phyloP scores from a whole-genome alignment of 192 early-diverging fungal species.

The Podila verticillata region DNA sequence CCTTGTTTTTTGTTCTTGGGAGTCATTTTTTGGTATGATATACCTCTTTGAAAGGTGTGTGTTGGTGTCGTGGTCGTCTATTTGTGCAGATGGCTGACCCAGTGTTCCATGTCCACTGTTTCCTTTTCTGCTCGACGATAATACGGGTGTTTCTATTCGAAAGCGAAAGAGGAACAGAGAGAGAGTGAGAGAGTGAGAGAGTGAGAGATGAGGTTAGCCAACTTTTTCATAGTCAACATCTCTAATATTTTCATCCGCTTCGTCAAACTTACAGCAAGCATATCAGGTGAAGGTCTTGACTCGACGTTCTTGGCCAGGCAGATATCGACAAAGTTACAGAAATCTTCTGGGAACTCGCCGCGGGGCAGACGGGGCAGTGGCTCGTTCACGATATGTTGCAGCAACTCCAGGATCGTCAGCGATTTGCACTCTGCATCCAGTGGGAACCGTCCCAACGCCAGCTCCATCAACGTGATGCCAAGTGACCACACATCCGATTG shows the following conservation, averaged over 20 bases:
- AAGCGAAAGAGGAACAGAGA: constrained; percentile 3
- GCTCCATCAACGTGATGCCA: constrained; percentile 84
- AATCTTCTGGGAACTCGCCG: constrained; percentile 75
- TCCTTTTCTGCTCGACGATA: constrained; percentile 58
- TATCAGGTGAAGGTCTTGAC: constrained; percentile 70
- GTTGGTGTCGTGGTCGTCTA: constrained; percentile 1
- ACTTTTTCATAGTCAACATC: not conserved
- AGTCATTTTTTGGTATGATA: no score
- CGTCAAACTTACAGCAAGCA: constrained; percentile 67
- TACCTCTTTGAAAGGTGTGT: no score
- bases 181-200: not conserved
- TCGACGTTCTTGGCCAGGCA: constrained; percentile 70
- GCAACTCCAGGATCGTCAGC: constrained; percentile 89
- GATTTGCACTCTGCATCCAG: constrained; percentile 73
- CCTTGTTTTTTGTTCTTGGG: no score
- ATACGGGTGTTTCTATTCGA: constrained; percentile 64
- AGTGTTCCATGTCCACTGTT: constrained; percentile 73
- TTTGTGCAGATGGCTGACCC: constrained; percentile 55
- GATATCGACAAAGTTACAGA: constrained; percentile 80
- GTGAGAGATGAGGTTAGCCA: not conserved
- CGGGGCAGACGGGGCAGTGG: constrained; percentile 82
- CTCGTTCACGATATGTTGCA: constrained; percentile 93
- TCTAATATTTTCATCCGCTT: not conserved
- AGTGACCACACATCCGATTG: constrained; percentile 87
- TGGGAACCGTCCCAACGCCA: constrained; percentile 80